These are phyloP conservation scores for Corchorus olitorius DNA, from an alignment of 345 rosid genomes.

Conservation along the genomic window DNA sequence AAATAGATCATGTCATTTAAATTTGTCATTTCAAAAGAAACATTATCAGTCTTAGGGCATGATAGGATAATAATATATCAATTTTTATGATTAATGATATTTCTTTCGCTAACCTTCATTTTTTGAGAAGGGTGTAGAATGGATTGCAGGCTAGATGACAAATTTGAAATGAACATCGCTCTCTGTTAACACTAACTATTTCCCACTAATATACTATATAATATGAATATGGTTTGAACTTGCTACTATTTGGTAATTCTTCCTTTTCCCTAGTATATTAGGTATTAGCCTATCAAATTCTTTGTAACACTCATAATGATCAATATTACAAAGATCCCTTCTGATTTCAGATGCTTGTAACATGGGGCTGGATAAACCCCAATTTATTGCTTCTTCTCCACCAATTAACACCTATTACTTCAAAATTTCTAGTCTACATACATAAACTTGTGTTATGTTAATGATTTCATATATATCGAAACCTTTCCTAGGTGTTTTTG, in stretches of 20 bases:
- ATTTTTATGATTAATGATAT: neutral
- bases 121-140: neutral
- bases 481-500: neutral
- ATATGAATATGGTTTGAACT: slow-evolving; percentile 1
- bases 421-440: neutral
- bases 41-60: neutral
- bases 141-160: neutral
- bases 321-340: too few relatives aligned
- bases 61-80: neutral
- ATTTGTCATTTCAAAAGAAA: slow-evolving; percentile 1
- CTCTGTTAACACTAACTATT: neutral
- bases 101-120: neutral
- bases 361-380: too few relatives aligned
- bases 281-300: neutral
- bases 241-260: neutral
- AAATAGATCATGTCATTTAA: neutral
- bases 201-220: neutral
- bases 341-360: too few relatives aligned
- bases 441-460: neutral
- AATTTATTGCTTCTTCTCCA: too few relatives aligned
- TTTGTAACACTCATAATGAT: too few relatives aligned
- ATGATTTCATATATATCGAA: neutral
- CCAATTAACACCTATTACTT: neutral
- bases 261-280: neutral
- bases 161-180: slow-evolving; percentile 4